Evolutionary conservation across 257 asterid species (phyloP), one percentile per base, ranked within the genome.

Genomic region (Solanum bulbocastanum): DNA sequence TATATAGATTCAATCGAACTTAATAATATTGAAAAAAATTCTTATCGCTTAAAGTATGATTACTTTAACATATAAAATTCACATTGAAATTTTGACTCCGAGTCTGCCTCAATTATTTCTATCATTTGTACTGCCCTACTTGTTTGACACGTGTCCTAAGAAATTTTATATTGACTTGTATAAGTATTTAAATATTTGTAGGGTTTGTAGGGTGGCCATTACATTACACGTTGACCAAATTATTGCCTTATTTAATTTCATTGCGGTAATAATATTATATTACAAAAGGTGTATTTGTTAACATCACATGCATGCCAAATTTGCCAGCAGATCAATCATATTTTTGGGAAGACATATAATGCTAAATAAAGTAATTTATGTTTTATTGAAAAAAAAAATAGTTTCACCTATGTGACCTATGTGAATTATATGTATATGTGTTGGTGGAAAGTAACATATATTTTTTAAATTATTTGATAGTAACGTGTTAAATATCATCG

Each of bases 281-380:
- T 18, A 3, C 60, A 16, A 81, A 30, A 44, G 69, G 68, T 10
- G 85, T 81, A 81, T 81, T 81, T 46, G 68, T 81, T 39, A 46
- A 39, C 7, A 36, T 91, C 95, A 93, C 94, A 92, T 92, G 94
- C 90, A 91, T 83, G 85, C 2, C 60, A 86, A 44, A 40, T 10
- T 22, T 87, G 92, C 91, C 91, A 88, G 85, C 90, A 86, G 91
- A 90, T 87, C 87, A 65, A 25, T 76, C 30, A 37, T 81, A 78
- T 8, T 44, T 81, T 46, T 81, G 20, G 68, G 40, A 81, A 81
- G 15, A 46, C 44, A 46, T 81, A 30, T 18, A 15, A 18, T 81
- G 37, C 52, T 8, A 27, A 27, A 79, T 9, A 81, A 81, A 81
- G 27, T 10, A 81, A 76, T 46, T 16, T 44, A 42, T 15, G 25